phyloP scores from a whole-genome alignment of 371 early-diverging fungal genomes.

The Saksenaea vasiformis region DNA sequence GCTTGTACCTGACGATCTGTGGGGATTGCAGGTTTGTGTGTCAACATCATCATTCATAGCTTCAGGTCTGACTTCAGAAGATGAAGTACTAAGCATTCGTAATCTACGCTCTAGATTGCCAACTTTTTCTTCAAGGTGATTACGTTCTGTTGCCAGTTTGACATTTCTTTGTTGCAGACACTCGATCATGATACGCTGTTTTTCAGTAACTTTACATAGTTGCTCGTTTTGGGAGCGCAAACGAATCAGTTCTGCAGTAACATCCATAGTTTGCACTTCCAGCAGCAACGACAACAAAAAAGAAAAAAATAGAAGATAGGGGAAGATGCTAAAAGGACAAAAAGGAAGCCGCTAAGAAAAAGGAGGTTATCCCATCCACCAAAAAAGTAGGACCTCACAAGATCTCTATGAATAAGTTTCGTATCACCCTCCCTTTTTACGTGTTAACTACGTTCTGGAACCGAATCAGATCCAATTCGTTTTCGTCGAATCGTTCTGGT shows the following conservation, averaged over 20 bases:
- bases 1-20: background rate
- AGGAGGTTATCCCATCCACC: background rate
- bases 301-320: background rate
- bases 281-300: background rate
- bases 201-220: constrained; percentile 78
- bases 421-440: background rate
- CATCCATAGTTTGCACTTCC: background rate
- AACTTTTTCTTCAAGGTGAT: constrained; percentile 21
- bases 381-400: background rate
- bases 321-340: background rate
- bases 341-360: background rate
- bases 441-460: background rate
- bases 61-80: background rate
- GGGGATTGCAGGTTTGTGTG: background rate
- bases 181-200: constrained; percentile 70
- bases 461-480: too few relatives aligned
- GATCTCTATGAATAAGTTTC: background rate
- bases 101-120: background rate
- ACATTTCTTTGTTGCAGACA: constrained; percentile 42
- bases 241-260: background rate
- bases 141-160: constrained; percentile 33
- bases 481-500: too few relatives aligned
- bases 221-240: constrained; percentile 61
- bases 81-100: background rate
- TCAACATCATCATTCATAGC: background rate